Conservation (phyloP, 257 asterid species). For the Primulina tabacum region DNA sequence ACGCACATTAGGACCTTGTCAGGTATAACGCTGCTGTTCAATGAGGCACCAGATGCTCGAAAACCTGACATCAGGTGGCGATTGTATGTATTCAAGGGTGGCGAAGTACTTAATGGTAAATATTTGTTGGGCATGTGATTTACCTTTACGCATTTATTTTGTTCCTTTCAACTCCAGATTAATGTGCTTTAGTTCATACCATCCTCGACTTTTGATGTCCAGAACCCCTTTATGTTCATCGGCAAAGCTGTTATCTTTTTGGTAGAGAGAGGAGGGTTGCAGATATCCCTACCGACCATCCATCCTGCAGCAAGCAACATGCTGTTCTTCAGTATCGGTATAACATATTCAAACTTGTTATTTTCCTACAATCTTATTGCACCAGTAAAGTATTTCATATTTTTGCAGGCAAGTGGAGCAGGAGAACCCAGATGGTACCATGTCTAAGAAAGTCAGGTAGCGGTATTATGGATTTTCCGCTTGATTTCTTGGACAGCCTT, state of each 20-base stretch:
- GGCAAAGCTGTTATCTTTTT: slow-evolving; percentile 90
- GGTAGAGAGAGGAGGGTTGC: slow-evolving; percentile 99
- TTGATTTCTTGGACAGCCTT: slow-evolving; percentile 18
- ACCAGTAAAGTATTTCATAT: slow-evolving; percentile 14
- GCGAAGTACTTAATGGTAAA: slow-evolving; percentile 86
- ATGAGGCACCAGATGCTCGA: slow-evolving; percentile 95
- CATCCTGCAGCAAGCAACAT: slow-evolving; percentile 99
- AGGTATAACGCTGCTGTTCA: slow-evolving; percentile 89
- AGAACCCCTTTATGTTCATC: slow-evolving; percentile 95
- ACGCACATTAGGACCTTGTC: slow-evolving; percentile 29
- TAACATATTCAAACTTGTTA: slow-evolving; percentile 16
- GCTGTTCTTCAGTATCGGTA: slow-evolving; percentile 98
- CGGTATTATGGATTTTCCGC: slow-evolving; percentile 21
- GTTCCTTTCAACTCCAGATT: slow-evolving; percentile 3
- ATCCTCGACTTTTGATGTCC: slow-evolving; percentile 26
- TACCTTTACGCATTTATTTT: not conserved
- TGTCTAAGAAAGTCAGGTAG: slow-evolving; percentile 71
- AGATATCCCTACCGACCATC: slow-evolving; percentile 95
- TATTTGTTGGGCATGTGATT: slow-evolving; percentile 9
- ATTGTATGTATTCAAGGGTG: slow-evolving; percentile 88
- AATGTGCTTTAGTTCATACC: not conserved
- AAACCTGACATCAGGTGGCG: slow-evolving; percentile 88
- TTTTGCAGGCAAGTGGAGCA: slow-evolving; percentile 82
- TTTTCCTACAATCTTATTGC: slow-evolving; percentile 7
- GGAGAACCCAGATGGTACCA: slow-evolving; percentile 77